A percentile compares a stretch with the other conserved stretches of the same genome.
Conservation (phyloP, 345 rosid genomes). For the Eutrema heterophyllum region DNA sequence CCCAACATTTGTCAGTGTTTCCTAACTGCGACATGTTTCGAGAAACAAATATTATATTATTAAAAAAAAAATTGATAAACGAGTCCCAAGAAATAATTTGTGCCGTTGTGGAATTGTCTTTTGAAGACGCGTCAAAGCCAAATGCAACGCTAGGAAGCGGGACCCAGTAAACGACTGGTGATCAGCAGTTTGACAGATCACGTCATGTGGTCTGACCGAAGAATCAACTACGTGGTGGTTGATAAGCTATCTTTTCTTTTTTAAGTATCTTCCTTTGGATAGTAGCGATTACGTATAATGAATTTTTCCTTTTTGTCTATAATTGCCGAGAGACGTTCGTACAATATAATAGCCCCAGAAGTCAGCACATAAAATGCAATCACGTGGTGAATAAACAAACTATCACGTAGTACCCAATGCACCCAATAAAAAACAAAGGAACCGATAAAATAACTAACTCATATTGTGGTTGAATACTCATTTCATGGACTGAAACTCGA, state of each 20-base stretch:
- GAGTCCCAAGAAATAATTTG: neutral
- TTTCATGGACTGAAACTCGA: neutral
- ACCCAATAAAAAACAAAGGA: neutral
- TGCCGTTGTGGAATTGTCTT: conserved; percentile 15
- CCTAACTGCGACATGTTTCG: conserved; percentile 9
- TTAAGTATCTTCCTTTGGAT: neutral
- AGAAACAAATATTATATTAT: neutral
- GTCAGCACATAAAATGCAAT: neutral
- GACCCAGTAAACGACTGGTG: conserved; percentile 11
- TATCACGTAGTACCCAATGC: neutral
- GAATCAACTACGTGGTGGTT: conserved; percentile 30
- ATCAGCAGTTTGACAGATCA: conserved; percentile 35
- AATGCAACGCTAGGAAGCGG: neutral
- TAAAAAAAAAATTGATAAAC: neutral
- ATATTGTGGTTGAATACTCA: neutral
- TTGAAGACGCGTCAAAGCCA: conserved; percentile 26
- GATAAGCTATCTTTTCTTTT: conserved; percentile 30
- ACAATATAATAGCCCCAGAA: neutral
- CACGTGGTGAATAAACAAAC: conserved; percentile 20
- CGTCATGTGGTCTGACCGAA: conserved; percentile 26
- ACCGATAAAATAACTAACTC: neutral
- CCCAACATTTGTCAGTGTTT: neutral
- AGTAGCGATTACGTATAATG: conserved; percentile 21
- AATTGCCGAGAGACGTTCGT: neutral
- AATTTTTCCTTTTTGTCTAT: neutral